Evolutionary conservation across 805 yeast species (phyloP), one percentile per base, ranked within the genome.

Genomic region (Lachancea lanzarotensis): DNA sequence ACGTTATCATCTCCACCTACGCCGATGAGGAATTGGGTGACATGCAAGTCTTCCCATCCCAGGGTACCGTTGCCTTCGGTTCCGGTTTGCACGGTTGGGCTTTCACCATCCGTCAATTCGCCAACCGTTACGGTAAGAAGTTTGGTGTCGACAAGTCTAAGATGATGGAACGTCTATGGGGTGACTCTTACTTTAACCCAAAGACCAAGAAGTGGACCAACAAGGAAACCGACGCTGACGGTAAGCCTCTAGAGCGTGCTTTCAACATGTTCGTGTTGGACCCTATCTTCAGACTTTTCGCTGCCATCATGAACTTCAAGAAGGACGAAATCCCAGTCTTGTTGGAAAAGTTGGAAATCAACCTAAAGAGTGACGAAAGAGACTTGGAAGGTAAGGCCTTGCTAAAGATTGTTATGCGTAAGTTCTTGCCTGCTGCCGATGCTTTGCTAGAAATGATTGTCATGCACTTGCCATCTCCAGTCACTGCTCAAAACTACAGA

Each of bases 41-140:
- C 69, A 83, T 79, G 66, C 98, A 91, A 80, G 98, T 91, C 57
- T 91, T 84, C 95, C 98, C 98, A 75, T 95, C 91, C 73, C 74
- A 75, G 71, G 98, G 98, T 79, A 91, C 98, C 73, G 96, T 91
- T 69, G 98, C 98, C 63, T 91, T 91, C 76, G 98, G 96, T 80
- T 93, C 98, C 73, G 98, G 98, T 85, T 81, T 91, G 70, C 98
- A 91, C 83, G 98, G 98, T 76, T 91, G 98, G 98, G 98, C 97
- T 71, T 91, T 91, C 91, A 91, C 98, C 65, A 84, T 91, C 70
- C 88, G 98, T 76, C 98, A 91, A 81, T 91, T 91, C 65, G 97
- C 98, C 65, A 74, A 78, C 76, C 87, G 96, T 79, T 91, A 93
- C 83, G 81, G 96, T 72, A 89, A 90, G 89, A 93, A 91, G 79